Evolutionary conservation across 2,329 filamentous ascomycete species (phyloP).

Genomic region (Fusarium sp.): DNA sequence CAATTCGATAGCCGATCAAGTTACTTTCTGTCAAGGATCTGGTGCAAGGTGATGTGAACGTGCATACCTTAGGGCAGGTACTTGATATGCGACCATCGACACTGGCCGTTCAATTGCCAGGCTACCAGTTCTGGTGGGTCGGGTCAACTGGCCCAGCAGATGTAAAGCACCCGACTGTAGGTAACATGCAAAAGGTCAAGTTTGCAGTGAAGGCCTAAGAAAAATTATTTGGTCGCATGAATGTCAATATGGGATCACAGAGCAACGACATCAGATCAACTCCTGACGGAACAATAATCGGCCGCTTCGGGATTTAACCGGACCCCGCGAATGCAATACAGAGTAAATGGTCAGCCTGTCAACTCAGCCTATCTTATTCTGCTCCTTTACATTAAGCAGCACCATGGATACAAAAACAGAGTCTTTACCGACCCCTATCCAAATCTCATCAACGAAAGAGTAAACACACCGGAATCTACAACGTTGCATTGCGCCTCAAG

Average conservation of each 20-base stretch:
- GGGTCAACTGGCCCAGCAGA: no score
- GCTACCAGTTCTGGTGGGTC: no score
- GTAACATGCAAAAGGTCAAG: no score
- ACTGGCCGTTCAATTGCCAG: no score
- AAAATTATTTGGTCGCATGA: no score
- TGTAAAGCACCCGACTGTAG: no score
- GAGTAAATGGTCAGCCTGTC: no score
- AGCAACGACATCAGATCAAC: not conserved
- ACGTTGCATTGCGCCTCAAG: no score
- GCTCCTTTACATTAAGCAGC: not conserved
- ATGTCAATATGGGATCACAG: not conserved
- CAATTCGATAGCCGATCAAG: not conserved
- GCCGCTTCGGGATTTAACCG: not conserved
- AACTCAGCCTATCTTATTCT: not conserved
- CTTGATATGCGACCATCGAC: no score
- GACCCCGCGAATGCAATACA: not conserved
- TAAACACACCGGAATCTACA: fast-evolving
- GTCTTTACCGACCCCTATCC: not conserved
- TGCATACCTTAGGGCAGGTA: no score
- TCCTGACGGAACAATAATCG: constrained; percentile 4
- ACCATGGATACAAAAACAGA: not conserved
- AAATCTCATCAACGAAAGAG: not conserved
- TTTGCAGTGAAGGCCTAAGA: no score
- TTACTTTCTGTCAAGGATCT: not conserved
- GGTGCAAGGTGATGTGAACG: no score